A percentile compares a stretch with the other conserved stretches of the same genome.
Conservation (phyloP, 768 basidiomycete genomes). For the Tricholoma matsutake region DNA sequence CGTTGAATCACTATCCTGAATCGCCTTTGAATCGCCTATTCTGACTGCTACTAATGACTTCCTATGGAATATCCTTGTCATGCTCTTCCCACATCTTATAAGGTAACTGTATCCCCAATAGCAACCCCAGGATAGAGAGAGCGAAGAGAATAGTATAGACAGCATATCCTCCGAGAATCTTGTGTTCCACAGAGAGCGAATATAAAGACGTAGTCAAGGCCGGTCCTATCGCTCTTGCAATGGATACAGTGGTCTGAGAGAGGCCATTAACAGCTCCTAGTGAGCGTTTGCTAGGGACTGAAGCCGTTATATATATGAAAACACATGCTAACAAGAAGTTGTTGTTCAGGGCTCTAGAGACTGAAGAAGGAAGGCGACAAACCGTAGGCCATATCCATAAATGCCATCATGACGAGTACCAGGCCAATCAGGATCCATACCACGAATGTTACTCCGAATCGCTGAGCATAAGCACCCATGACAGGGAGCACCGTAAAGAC, state of each 20-base stretch:
- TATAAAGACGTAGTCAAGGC: slow-evolving; percentile 49
- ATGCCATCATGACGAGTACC: slow-evolving; percentile 22
- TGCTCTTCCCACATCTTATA: slow-evolving; percentile 34
- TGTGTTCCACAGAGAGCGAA: slow-evolving; percentile 47
- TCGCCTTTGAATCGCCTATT: too few species aligned
- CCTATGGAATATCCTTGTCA: slow-evolving; percentile 11
- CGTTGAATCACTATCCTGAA: too few species aligned
- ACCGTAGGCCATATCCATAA: slow-evolving; percentile 42
- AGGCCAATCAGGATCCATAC: slow-evolving; percentile 35
- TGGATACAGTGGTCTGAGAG: slow-evolving; percentile 40
- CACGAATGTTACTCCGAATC: slow-evolving; percentile 26
- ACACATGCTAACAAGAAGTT: slow-evolving; percentile 38
- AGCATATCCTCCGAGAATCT: slow-evolving; percentile 43
- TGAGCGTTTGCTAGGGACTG: slow-evolving; percentile 45
- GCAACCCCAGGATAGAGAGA: slow-evolving; percentile 30
- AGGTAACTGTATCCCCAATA: slow-evolving; percentile 34
- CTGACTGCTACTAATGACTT: too few species aligned
- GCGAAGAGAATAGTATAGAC: slow-evolving; percentile 38
- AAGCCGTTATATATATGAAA: slow-evolving; percentile 49
- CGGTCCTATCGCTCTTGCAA: slow-evolving; percentile 49
- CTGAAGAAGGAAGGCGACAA: slow-evolving; percentile 12
- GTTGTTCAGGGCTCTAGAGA: not conserved
- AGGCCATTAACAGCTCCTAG: slow-evolving; percentile 54
- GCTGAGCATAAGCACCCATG: slow-evolving; percentile 35
- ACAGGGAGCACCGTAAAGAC: slow-evolving; percentile 40